These are phyloP conservation scores for Arthroderma sp. DNA, from an alignment of 2,329 filamentous ascomycete species.

Conservation along the genomic window DNA sequence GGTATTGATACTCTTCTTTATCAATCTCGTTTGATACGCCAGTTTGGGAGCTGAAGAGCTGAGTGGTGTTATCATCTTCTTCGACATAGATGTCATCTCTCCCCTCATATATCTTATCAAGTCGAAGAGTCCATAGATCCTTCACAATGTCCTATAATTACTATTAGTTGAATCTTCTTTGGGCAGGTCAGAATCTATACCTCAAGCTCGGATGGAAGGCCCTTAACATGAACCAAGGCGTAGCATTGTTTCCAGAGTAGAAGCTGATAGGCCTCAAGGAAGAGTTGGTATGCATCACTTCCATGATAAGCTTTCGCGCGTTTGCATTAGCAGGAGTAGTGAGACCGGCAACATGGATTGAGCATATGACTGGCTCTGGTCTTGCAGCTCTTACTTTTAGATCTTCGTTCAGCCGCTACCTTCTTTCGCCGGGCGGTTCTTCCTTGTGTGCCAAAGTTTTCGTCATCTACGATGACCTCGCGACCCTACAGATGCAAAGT, in stretches of 20 bases:
- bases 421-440: conserved; percentile 46
- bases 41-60: conserved; percentile 49
- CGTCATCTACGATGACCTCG: conserved; percentile 49
- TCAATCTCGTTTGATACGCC: conserved; percentile 37
- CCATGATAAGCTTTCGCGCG: conserved; percentile 42
- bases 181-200: conserved; percentile 25
- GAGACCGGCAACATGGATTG: conserved; percentile 6
- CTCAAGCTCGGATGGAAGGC: conserved; percentile 62
- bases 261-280: conserved; percentile 72
- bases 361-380: conserved; percentile 8
- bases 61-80: conserved; percentile 28
- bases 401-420: conserved; percentile 43
- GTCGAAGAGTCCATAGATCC: conserved; percentile 73
- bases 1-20: conserved; percentile 24
- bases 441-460: conserved; percentile 54
- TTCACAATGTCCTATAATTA: conserved; percentile 47
- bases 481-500: conserved; percentile 22
- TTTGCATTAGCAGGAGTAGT: neutral
- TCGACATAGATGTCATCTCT: conserved; percentile 29
- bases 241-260: conserved; percentile 69
- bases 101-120: conserved; percentile 44
- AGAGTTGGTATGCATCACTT: conserved; percentile 60
- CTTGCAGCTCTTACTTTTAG: conserved; percentile 37
- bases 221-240: conserved; percentile 57
- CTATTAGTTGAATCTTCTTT: neutral